Base-by-base conservation (phyloP, 202 grass and related monocot species). In the Thinopyrum obtusiflorum region DNA sequence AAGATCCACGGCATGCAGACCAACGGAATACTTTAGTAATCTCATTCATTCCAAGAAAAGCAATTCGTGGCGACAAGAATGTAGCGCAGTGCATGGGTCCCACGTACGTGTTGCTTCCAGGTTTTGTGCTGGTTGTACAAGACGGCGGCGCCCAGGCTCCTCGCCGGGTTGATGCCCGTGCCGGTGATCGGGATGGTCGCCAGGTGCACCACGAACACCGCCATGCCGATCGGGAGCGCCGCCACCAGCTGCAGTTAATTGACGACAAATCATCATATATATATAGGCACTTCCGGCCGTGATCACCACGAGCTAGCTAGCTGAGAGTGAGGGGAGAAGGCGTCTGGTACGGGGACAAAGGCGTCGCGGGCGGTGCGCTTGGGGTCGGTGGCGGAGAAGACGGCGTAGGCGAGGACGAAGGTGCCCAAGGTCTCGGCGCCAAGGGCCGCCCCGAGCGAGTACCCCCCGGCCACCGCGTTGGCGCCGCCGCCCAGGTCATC, bases 321-420 rank as follows among this genome's bases (percentile, higher is more conserved):
- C n/a, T n/a, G n/a, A n/a, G n/a, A n/a, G n/a, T n/a, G 39, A 44
- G 70, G 18, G 37, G 68, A 72, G 39, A 14, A 72, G 23, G 23
- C 39, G 39, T 3, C n/a, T n/a, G n/a, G 28, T 68, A 90, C 88
- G 0, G 88, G 88, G 25, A 96, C 60, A 61, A 88, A 90, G 27
- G 87, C 74, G 74, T 92, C 79, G 37, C 79, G 92, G 17, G 87
- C 90, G 0, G 82, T 94, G 80, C 93, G 93, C 87, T 94, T 94
- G 80, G 93, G 93, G 60, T 94, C 93, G 35, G 93, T 94, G 82
- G 93, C 93, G 57, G 93, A 90, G 86, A 94, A 94, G 84, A 94
- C 93, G 86, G 93, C 90, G 90, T 94, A 94, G 72, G 92, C 93
- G 68, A 94, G 93, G 40, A 94, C 93, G 84, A 94, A 94, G 31